Evolutionary conservation across 2,329 filamentous ascomycete genomes (phyloP).

Genomic region (Peltaster fructicola): DNA sequence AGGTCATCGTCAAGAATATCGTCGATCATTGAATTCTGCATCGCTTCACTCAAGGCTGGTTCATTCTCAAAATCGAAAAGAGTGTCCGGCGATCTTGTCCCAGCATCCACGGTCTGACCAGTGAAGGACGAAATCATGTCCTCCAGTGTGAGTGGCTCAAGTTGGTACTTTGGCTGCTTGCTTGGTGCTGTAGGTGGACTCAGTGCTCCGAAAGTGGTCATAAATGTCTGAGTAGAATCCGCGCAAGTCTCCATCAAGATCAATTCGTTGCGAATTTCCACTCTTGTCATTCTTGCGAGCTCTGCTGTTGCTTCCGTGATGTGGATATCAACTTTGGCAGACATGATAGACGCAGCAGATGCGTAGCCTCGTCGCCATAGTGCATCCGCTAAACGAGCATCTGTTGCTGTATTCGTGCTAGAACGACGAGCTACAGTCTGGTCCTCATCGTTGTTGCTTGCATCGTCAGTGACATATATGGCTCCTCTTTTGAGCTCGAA

Average conservation of each 20-base stretch:
- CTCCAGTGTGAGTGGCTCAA: conserved; percentile 67
- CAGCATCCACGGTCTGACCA: conserved; percentile 57
- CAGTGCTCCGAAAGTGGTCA: conserved; percentile 60
- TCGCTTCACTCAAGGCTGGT: conserved; percentile 1
- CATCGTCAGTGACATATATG: conserved; percentile 66
- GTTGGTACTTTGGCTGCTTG: conserved; percentile 70
- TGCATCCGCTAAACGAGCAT: conserved; percentile 21
- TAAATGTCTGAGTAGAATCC: conserved; percentile 87
- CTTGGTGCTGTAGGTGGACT: conserved; percentile 69
- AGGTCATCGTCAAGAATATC: conserved; percentile 21
- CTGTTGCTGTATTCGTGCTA: conserved; percentile 8
- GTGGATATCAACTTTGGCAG: conserved; percentile 51
- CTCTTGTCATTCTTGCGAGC: conserved; percentile 49
- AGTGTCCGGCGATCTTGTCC: conserved; percentile 42
- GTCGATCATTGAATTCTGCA: conserved; percentile 3
- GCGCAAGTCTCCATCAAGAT: conserved; percentile 88
- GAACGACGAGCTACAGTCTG: conserved; percentile 1
- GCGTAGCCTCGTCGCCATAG: conserved; percentile 56
- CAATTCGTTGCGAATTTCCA: conserved; percentile 71
- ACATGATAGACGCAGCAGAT: conserved; percentile 71
- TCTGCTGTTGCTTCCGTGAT: conserved; percentile 38
- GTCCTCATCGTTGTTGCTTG: conserved; percentile 26
- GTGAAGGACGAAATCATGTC: conserved; percentile 83
- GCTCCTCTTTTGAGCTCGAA: conserved; percentile 64
- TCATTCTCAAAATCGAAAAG: conserved; percentile 18